phyloP scores from a whole-genome alignment of 108 stramenopile genomes.

The Pseudonitzschia pungens region DNA sequence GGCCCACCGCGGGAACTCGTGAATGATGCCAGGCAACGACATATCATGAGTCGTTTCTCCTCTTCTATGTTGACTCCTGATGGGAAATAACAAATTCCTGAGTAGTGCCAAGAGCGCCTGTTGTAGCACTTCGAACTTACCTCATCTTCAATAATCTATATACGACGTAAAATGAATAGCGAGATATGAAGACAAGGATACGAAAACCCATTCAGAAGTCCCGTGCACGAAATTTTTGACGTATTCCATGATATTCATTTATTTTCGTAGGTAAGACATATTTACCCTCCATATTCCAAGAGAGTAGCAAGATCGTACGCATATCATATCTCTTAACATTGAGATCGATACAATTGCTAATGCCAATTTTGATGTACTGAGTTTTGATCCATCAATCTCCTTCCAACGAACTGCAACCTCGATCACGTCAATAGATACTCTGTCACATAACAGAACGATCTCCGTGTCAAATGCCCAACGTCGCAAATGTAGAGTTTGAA shows the following conservation, averaged over 20 bases:
- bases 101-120: no score
- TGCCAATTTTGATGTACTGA: constrained; percentile 58
- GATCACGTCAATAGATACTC: constrained; percentile 37
- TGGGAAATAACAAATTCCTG: no score
- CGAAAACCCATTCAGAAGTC: no score
- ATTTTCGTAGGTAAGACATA: background rate
- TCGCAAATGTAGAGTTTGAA: constrained; percentile 65
- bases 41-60: no score
- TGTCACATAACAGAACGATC: constrained; percentile 59
- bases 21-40: no score
- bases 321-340: constrained; percentile 88
- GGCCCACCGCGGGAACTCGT: no score
- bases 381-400: constrained; percentile 82
- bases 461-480: constrained; percentile 90
- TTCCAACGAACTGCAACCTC: constrained; percentile 85
- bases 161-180: no score
- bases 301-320: constrained; percentile 75
- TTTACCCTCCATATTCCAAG: constrained; percentile 63
- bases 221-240: no score
- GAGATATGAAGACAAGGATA: no score
- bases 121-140: no score
- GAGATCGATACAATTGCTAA: constrained; percentile 58
- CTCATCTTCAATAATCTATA: no score
- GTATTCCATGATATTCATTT: background rate
- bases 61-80: no score